Percentiles rank a stretch among this genome's conserved stretches.
Conservation (phyloP, 805 yeast species). For the Sugiyamaella chiloensis region DNA sequence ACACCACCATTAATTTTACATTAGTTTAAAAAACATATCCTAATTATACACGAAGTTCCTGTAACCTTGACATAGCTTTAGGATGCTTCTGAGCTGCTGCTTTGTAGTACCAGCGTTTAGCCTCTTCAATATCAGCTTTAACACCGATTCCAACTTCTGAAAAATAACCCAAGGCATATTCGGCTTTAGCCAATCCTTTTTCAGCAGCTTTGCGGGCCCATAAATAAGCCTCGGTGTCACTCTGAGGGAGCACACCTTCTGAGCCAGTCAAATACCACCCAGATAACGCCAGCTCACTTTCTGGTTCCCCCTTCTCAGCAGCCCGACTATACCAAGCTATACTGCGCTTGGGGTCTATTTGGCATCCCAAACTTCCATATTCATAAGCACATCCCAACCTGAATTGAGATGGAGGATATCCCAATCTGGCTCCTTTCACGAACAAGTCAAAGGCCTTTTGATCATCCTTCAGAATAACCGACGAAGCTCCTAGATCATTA, state of each 20-base stretch:
- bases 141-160: slow-evolving; percentile 70
- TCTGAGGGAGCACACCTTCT: slow-evolving; percentile 51
- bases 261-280: slow-evolving; percentile 83
- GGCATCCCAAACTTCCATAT: slow-evolving; percentile 56
- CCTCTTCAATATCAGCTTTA: slow-evolving; percentile 44
- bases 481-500: slow-evolving; percentile 18
- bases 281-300: slow-evolving; percentile 67
- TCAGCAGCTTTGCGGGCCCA: slow-evolving; percentile 76
- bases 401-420: slow-evolving; percentile 66
- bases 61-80: slow-evolving; percentile 47
- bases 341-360: slow-evolving; percentile 53
- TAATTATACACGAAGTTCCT: slow-evolving; percentile 29
- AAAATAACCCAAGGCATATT: slow-evolving; percentile 68
- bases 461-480: slow-evolving; percentile 28
- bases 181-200: slow-evolving; percentile 64
- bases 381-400: slow-evolving; percentile 71
- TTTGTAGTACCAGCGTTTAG: slow-evolving; percentile 52
- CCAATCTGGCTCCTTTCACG: slow-evolving; percentile 55
- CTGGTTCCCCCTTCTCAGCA: slow-evolving; percentile 60
- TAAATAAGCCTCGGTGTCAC: slow-evolving; percentile 65
- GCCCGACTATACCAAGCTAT: slow-evolving; percentile 74
- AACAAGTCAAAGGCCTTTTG: slow-evolving; percentile 50
- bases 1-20: too few species aligned
- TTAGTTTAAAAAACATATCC: too few species aligned
- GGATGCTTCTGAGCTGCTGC: slow-evolving; percentile 65